Base-by-base conservation (phyloP, 441 rosid species). In the Macaranga tanarius region DNA sequence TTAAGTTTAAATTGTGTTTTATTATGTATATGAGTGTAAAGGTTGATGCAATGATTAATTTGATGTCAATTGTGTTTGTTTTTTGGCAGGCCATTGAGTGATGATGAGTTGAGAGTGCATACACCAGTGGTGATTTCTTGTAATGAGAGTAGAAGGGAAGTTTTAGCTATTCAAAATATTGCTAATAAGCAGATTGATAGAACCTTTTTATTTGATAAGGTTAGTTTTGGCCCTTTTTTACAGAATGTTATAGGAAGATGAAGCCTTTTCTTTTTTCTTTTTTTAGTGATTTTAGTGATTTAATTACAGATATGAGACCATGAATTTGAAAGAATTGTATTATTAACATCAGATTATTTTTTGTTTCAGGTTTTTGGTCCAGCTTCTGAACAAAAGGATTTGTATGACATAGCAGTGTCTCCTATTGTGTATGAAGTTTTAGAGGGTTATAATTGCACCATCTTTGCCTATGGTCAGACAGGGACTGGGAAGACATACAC, bases 401-500 rank as follows among this genome's bases (percentile, higher is more conserved):
- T 96, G 84, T 96, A 85, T 77, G 90, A 90, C 79, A 76, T 83
- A 68, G 87, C 97, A 38, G 97, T 96, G 42, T 88, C 95, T 74
- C 98, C 99, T n/a, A 92, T 92, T 68, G 98, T 96, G 10, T 84
- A 81, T 76, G 99, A 93, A 83, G 98, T 96, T 72, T 97, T 96
- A 55, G 99, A 96, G 75, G 99, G 98, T 47, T 96, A 93, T 75
- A 96, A 93, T 61, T 96, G 99, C 81, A 96, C 99, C 63, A 93
- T 96, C 79, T 96, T 96, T 84, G 99, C 99, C 47, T 96, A 96
- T 45, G 99, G 99, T 62, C 99, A 93, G 79, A 96, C 99, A 31
- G 98, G 99, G 79, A 96, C 99, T 6, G 99, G 99, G 55, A 95
- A 95, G 79, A 95, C 99, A 22, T 95, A 96, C 76, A 96, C 98